Evolutionary conservation across 495 filamentous ascomycete species (phyloP).

Genomic region (Aspergillus ellipticus): DNA sequence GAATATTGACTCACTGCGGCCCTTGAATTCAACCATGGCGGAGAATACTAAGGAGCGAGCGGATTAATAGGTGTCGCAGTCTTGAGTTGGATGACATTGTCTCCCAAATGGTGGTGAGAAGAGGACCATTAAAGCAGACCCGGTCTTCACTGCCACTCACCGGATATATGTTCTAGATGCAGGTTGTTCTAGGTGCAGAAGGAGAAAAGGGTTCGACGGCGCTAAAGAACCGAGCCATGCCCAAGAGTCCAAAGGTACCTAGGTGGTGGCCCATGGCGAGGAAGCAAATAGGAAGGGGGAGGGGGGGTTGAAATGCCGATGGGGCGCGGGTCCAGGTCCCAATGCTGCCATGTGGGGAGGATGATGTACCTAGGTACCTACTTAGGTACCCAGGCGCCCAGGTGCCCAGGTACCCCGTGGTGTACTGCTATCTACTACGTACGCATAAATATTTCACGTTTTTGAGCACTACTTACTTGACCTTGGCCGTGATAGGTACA

Average conservation of each 20-base stretch:
- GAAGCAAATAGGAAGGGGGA: neutral
- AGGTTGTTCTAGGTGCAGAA: neutral
- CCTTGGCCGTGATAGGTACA: too few relatives aligned
- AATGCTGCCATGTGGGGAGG: neutral
- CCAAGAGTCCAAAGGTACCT: neutral
- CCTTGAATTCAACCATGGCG: constrained; percentile 35
- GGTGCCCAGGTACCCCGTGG: too few relatives aligned
- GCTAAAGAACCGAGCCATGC: neutral
- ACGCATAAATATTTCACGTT: too few relatives aligned
- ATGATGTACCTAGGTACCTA: too few relatives aligned
- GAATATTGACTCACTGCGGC: constrained; percentile 36
- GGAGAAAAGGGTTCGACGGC: neutral
- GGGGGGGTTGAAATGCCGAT: neutral
- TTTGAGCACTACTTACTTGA: too few relatives aligned
- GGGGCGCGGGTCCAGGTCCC: neutral
- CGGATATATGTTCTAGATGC: neutral
- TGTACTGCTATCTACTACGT: too few relatives aligned
- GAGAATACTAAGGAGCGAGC: neutral
- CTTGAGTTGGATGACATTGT: constrained; percentile 3
- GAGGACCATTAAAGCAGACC: neutral
- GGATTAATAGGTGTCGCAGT: constrained; percentile 5
- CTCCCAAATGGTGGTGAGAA: constrained; percentile 1
- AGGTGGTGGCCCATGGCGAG: neutral
- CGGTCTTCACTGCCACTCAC: neutral
- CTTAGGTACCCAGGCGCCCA: too few relatives aligned